Conservation (phyloP, 495 filamentous ascomycete species). For the Achaetomiella virescens region DNA sequence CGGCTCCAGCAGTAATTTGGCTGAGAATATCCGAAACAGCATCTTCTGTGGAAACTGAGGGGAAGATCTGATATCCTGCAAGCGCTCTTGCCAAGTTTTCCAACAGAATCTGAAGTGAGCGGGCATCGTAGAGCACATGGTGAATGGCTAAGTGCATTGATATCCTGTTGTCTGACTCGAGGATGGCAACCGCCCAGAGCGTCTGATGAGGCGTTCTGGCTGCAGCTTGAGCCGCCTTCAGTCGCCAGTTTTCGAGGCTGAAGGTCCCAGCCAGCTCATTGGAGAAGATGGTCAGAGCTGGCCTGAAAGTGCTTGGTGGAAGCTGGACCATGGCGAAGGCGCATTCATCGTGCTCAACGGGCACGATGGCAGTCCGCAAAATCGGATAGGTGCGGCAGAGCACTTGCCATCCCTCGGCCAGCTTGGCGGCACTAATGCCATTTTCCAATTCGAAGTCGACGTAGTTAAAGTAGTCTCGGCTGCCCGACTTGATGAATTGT, state of each 20-base stretch:
- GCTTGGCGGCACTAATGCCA: neutral
- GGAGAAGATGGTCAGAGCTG: neutral
- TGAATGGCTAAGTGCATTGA: constrained; percentile 49
- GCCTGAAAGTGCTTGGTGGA: neutral
- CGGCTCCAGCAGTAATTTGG: constrained; percentile 28
- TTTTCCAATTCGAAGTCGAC: constrained; percentile 39
- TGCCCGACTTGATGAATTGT: constrained; percentile 50
- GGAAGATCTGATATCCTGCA: neutral
- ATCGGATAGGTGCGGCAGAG: constrained; percentile 54
- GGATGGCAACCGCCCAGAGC: constrained; percentile 30
- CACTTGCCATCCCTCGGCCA: constrained; percentile 53
- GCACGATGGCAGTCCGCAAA: constrained; percentile 62
- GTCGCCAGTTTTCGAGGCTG: constrained; percentile 28
- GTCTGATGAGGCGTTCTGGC: constrained; percentile 8
- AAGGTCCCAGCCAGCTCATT: constrained; percentile 11
- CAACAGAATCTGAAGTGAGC: constrained; percentile 56
- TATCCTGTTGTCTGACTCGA: constrained; percentile 18
- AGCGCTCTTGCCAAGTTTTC: constrained; percentile 41
- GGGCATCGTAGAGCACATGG: constrained; percentile 76
- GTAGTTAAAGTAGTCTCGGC: constrained; percentile 58
- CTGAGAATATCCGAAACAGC: constrained; percentile 49
- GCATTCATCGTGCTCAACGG: constrained; percentile 50
- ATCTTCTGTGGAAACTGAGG: constrained; percentile 27
- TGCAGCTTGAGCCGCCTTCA: constrained; percentile 7
- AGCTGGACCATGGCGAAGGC: constrained; percentile 66